Base-by-base conservation (phyloP, 805 yeast genomes). In the Ogataea nakhonphanomensis region DNA sequence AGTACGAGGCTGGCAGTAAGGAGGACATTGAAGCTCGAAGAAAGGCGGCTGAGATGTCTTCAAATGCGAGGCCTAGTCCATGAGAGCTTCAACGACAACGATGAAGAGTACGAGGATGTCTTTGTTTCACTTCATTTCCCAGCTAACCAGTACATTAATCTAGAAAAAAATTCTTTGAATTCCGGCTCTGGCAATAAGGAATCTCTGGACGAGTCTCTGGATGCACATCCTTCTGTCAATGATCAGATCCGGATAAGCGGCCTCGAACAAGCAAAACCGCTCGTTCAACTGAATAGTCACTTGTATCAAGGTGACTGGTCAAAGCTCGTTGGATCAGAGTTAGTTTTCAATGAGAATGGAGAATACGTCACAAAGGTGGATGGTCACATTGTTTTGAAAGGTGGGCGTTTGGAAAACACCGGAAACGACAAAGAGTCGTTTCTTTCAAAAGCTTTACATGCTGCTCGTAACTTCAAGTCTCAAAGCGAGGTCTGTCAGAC, bases 1-100 rank as follows among this genome's bases (percentile, higher is more conserved):
- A 45, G 9, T 81, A 76, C 50, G 96, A 87, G 64, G 95, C 96
- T 5, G 96, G 96, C 8, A 84, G 95, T 3, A 87, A 81, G 48
- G 95, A 83, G 36, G 96, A 89, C 61, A 78, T 88, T 38, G 77
- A 74, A 49, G 74, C 76, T 11, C 71, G 89, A 55, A 55, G 49
- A 47, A 46, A 43, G 17, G 46, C 44, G 12, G 41, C 42, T 24
- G 58, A 52, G 22, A 54, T 52, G 30, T 48, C 37, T 50, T 17
- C 20, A 17, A 51, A 41, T 41, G 59, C 57, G 61, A 57, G 62
- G 59, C 59, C 44, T 36, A 31, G 49, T 34, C 21, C 49, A 6
- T 29, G 31, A 29, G 11, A 10, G 20, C 5, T 5, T 5, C 20
- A 17, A 51, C 32, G 50, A 42, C 2, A 53, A 43, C 3, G 44